Base-by-base conservation (phyloP, 2,329 filamentous ascomycete species). In the Microascus cirrosus region DNA sequence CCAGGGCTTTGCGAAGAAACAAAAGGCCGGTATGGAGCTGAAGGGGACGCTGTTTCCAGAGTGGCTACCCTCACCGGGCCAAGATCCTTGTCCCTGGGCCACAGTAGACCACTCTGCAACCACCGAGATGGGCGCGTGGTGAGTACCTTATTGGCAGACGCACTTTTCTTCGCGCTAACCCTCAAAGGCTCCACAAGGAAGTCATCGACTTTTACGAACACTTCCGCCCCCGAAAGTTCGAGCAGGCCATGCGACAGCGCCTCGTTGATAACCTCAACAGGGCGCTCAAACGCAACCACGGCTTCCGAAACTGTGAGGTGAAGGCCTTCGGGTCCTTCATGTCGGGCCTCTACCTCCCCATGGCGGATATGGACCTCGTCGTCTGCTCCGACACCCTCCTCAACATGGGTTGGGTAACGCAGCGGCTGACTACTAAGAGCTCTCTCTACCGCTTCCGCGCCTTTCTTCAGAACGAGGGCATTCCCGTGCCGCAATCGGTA, bases 311-410 rank as follows among this genome's bases (percentile, higher is more conserved):
- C 53, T 83, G 85, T 12, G 77, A 85, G 54, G 75, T 96, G 8
- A 76, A 81, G 36, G 79, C 86, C 11, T 99, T 99, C 68, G 94
- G 94, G n/a, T 97, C 94, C 0, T 99, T 92, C 71, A 92, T 90
- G 63, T 90, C 90, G 2, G 90, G 89, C 0, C 75, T 90, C 8
- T 84, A 84, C 63, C 73, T 84, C 2, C 81, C 81, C 0, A 83
- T 88, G 1, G 90, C 89, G 18, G 94, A 99, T 68, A 95, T 99
- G 85, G 94, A 99, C 68, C 77, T 99, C 54, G 94, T 96, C 2
- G 80, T 94, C 56, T 82, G 92, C 55, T 84, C 81, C 0, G 66
- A 68, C 2, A 74, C 76, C 28, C 90, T 83, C 62, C 75, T 84
- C 61, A 68, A 74, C 10, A 75, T 78, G 3, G 81, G 80, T 2